These are phyloP conservation scores for Aspergillus fumigatiaffinis DNA, from an alignment of 2,329 filamentous ascomycete genomes.

Conservation along the genomic window DNA sequence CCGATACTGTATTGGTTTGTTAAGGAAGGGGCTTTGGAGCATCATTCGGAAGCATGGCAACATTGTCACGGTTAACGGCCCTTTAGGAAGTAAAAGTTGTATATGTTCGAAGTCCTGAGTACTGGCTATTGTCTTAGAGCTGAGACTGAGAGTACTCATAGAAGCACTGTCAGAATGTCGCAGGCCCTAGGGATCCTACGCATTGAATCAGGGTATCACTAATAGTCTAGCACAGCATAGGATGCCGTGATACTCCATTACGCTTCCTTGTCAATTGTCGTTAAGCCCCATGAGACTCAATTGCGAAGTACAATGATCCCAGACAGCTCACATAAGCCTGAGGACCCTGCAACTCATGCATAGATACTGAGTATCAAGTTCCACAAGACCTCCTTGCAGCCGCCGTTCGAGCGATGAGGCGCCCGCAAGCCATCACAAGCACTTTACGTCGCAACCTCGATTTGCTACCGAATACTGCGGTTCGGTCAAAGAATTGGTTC, in stretches of 20 bases:
- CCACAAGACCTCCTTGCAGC: not conserved
- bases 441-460: not conserved
- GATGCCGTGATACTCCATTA: not conserved
- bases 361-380: not conserved
- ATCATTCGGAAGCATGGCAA: not conserved
- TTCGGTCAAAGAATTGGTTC: not conserved
- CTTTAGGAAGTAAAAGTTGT: not conserved
- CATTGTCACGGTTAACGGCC: too few relatives aligned
- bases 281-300: not conserved
- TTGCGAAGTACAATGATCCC: not conserved
- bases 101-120: not conserved
- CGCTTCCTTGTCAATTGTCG: not conserved
- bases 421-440: not conserved
- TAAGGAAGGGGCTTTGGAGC: not conserved
- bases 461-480: not conserved
- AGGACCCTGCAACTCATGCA: not conserved
- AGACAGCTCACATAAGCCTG: not conserved
- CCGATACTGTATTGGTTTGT: not conserved
- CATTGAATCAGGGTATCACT: not conserved
- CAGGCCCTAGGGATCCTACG: not conserved
- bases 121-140: not conserved
- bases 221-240: not conserved
- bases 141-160: not conserved
- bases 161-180: not conserved
- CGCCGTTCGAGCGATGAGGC: not conserved